phyloP scores from a whole-genome alignment of 2,329 filamentous ascomycete genomes.

The Annulohypoxylon truncatum region DNA sequence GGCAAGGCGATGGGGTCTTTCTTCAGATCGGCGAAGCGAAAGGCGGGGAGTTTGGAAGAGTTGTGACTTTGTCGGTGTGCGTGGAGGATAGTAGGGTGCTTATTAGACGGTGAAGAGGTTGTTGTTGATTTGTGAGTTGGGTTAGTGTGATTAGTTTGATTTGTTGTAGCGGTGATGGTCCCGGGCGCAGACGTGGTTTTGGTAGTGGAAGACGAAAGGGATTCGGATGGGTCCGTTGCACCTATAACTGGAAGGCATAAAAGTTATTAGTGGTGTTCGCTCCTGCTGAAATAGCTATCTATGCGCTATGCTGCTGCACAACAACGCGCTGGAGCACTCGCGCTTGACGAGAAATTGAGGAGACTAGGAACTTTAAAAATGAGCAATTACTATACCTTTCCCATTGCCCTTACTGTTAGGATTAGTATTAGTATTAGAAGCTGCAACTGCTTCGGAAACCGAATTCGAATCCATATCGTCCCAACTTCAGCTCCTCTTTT shows the following conservation, averaged over 20 bases:
- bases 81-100: slow-evolving; percentile 51
- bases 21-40: slow-evolving; percentile 64
- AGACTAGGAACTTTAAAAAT: background rate
- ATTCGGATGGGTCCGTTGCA: slow-evolving; percentile 35
- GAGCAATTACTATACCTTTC: slow-evolving; percentile 15
- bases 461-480: slow-evolving; percentile 34
- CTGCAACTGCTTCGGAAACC: slow-evolving; percentile 27
- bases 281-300: slow-evolving; percentile 9
- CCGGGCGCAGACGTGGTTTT: background rate
- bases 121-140: slow-evolving; percentile 1
- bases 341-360: background rate
- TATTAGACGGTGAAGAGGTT: slow-evolving; percentile 28
- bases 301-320: slow-evolving; percentile 3
- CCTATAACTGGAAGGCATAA: slow-evolving; percentile 27
- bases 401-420: slow-evolving; percentile 15
- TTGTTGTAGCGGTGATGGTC: slow-evolving; percentile 18
- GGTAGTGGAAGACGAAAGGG: slow-evolving; percentile 20
- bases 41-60: slow-evolving; percentile 66
- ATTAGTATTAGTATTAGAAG: slow-evolving; percentile 27
- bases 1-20: slow-evolving; percentile 53
- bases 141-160: background rate
- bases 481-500: slow-evolving; percentile 11
- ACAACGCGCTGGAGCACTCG: background rate
- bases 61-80: slow-evolving; percentile 65
- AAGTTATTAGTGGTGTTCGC: slow-evolving; percentile 21